Conservation (phyloP, 176 grass and related monocot species). For the Oryza officinalis region DNA sequence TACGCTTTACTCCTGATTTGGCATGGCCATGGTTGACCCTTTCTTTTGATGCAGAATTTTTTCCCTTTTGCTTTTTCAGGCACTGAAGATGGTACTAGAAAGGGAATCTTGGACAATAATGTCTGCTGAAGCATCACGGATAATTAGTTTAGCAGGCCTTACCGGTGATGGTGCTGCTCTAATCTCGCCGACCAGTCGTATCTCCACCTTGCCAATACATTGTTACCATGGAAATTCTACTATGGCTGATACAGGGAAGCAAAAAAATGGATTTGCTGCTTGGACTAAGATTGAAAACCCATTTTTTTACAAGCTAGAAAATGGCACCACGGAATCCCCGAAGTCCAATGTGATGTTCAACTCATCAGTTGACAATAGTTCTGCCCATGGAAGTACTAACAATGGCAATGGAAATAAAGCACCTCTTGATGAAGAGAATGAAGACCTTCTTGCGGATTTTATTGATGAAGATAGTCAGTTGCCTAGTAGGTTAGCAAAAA, state of each 20-base stretch:
- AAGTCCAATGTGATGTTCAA: conserved; percentile 39
- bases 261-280: conserved; percentile 69
- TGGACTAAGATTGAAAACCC: conserved; percentile 75
- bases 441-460: conserved; percentile 98
- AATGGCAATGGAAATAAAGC: conserved; percentile 60
- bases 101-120: conserved; percentile 95
- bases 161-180: conserved; percentile 90
- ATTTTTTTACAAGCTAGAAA: conserved; percentile 72
- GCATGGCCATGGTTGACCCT: conserved; percentile 15
- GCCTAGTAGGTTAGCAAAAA: conserved; percentile 80
- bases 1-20: conserved; percentile 15
- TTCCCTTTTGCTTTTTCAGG: conserved; percentile 46
- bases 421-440: conserved; percentile 89
- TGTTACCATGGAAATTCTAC: conserved; percentile 47
- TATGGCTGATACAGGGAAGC: conserved; percentile 46
- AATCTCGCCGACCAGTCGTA: conserved; percentile 55
- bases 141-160: conserved; percentile 92
- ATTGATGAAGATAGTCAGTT: conserved; percentile 99
- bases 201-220: conserved; percentile 50
- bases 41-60: background rate
- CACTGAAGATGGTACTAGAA: conserved; percentile 96
- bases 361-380: conserved; percentile 46
- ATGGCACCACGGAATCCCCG: conserved; percentile 72
- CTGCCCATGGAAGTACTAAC: conserved; percentile 29
- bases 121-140: conserved; percentile 64